These are phyloP conservation scores for Solanum ahanhuiri DNA, from an alignment of 257 asterid genomes.

Conservation along the genomic window DNA sequence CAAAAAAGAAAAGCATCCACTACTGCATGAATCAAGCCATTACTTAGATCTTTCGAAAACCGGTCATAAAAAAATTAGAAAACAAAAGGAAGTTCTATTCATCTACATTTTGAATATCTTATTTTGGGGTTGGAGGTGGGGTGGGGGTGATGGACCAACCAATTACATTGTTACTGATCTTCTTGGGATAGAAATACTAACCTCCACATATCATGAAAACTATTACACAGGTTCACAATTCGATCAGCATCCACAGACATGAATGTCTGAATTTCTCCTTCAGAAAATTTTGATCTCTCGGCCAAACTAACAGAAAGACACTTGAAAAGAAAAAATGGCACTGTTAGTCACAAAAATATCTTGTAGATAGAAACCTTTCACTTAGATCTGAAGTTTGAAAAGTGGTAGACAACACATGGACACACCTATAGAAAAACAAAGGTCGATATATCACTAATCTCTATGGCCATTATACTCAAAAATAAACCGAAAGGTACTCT, in stretches of 20 bases:
- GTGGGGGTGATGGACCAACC: not conserved
- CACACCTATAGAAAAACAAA: not conserved
- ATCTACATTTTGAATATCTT: not conserved
- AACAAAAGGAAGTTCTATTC: not conserved
- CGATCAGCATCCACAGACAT: slow-evolving; percentile 98
- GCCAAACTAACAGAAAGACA: slow-evolving; percentile 73
- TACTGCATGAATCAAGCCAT: not conserved
- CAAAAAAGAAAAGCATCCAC: not conserved
- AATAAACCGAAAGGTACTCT: not conserved
- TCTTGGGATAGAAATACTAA: slow-evolving; percentile 4
- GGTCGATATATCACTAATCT: not conserved
- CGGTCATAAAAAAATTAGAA: not conserved
- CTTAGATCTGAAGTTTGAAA: not conserved
- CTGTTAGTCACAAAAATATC: not conserved
- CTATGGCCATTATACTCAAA: not conserved
- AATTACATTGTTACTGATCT: not conserved
- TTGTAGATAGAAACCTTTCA: not conserved
- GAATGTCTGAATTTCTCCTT: slow-evolving; percentile 97
- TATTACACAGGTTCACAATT: slow-evolving; percentile 76
- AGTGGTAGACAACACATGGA: not conserved
- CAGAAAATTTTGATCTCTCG: slow-evolving; percentile 87
- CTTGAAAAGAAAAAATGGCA: slow-evolving; percentile 25
- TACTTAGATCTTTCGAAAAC: not conserved
- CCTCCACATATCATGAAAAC: slow-evolving; percentile 98
- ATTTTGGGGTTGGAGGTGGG: not conserved